Conservation (phyloP, 169 alveolate species). For the Cryptosporidium xiaoi region DNA sequence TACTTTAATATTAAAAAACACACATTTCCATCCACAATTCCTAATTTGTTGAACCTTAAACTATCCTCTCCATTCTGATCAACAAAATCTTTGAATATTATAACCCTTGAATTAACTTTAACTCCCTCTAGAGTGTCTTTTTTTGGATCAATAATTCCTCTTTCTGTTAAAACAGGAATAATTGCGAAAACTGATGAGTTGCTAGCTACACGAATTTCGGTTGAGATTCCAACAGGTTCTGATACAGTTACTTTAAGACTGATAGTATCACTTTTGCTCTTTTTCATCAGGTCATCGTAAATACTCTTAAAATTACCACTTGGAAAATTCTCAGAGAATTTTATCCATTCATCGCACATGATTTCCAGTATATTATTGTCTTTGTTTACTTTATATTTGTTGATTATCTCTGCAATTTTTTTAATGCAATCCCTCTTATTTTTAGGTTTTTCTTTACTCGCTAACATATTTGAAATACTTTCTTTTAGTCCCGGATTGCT, state of each 20-base stretch:
- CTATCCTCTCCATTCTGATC: conserved; percentile 17
- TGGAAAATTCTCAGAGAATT: conserved; percentile 49
- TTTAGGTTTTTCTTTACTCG: background rate
- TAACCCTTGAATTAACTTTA: conserved; percentile 10
- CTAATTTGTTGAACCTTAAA: background rate
- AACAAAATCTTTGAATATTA: background rate
- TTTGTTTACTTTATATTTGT: conserved; percentile 3
- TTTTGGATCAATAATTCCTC: conserved; percentile 25
- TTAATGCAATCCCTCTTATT: conserved; percentile 19
- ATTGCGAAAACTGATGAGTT: conserved; percentile 9
- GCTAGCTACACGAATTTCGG: background rate
- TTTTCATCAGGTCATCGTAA: conserved; percentile 8
- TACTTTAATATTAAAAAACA: background rate
- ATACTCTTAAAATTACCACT: background rate
- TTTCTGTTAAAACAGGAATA: background rate
- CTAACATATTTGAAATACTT: conserved; percentile 8
- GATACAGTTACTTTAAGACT: conserved; percentile 1
- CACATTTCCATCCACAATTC: conserved; percentile 21
- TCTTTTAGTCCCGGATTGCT: conserved; percentile 40
- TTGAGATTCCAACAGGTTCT: conserved; percentile 21
- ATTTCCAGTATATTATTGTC: background rate
- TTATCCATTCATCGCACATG: conserved; percentile 51
- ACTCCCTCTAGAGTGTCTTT: conserved; percentile 29
- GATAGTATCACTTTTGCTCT: background rate
- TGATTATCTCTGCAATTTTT: conserved; percentile 16